These are phyloP conservation scores for Lepidopterella palustris DNA, from an alignment of 495 filamentous ascomycete genomes.

Conservation along the genomic window DNA sequence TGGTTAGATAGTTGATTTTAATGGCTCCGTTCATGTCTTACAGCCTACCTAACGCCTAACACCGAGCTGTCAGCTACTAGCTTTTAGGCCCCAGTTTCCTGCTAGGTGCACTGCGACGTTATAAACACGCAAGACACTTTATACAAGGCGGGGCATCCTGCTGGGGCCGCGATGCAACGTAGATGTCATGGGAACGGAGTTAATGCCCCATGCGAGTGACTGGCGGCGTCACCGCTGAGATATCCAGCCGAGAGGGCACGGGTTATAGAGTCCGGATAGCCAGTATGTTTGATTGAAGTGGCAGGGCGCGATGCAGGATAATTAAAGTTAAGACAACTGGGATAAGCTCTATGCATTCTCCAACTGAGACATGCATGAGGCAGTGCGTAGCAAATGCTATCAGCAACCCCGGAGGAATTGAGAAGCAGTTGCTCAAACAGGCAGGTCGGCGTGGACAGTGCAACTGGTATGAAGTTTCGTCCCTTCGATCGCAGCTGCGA, in stretches of 20 bases:
- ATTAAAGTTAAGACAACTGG: neutral
- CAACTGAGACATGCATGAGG: neutral
- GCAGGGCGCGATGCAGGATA: neutral
- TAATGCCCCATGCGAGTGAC: neutral
- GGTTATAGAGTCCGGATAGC: neutral
- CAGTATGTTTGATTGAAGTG: neutral
- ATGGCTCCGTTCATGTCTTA: neutral
- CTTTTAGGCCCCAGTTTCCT: neutral
- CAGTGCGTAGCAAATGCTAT: neutral
- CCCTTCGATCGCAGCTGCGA: neutral
- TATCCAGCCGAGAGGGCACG: neutral
- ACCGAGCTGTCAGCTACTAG: neutral
- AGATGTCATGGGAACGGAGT: neutral
- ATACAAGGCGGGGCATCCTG: constrained; percentile 1
- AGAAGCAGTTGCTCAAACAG: neutral
- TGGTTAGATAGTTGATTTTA: neutral
- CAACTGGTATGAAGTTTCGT: neutral
- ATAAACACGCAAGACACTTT: neutral
- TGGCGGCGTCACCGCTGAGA: neutral
- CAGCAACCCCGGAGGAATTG: neutral
- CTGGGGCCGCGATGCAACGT: neutral
- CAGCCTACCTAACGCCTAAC: neutral
- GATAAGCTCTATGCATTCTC: too few species aligned
- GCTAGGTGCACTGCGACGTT: neutral
- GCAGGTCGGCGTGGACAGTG: neutral